Base-by-base conservation (phyloP, 805 yeast genomes). In the Starmerella vaccinii region DNA sequence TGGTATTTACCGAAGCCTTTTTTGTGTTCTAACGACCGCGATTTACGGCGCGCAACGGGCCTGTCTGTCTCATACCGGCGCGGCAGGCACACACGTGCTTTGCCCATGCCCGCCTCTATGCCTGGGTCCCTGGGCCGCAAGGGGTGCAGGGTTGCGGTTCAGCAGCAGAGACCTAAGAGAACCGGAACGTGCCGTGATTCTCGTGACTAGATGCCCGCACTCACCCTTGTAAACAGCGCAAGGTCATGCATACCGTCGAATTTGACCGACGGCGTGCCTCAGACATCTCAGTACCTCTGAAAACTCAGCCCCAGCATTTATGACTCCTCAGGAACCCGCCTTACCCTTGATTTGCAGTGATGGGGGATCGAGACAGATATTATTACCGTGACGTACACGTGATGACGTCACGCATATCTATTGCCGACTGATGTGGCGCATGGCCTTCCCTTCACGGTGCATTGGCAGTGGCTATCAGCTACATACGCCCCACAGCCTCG, bases 391-490 rank as follows among this genome's bases (percentile, higher is more conserved):
- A 6, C 13, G 1, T 5, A 22, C 40, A 37, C 26, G 40, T 24
- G 43, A 39, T 39, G 43, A n/a, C 43, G 21, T 39, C 43, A 39
- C 21, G 27, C 27, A 23, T 9, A 39, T 39, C 43, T 39, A 24
- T 39, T 39, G 30, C 43, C 43, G 43, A 15, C 43, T 21, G 43
- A 19, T 24, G 43, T 39, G 43, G 43, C 30, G 43, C 43, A 39
- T 19, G 18, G 16, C 27, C 27, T 38, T 4, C 38, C 18, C 22
- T 21, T 5, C 18, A 34, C 6, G 8, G 32, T 27, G 32, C 13
- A 9, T 27, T 13, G 9, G 32, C 32, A 9, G 9, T 27, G 13
- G 32, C 32, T 27, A 27, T 27, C 32, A 27, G 32, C 32, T 9
- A 9, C 12, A 13, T 27, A 13, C 32, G 32, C 12, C 32, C 13